Conservation (phyloP, 1,139 yeast genomes). For the Blastobotrys ciferrii region DNA sequence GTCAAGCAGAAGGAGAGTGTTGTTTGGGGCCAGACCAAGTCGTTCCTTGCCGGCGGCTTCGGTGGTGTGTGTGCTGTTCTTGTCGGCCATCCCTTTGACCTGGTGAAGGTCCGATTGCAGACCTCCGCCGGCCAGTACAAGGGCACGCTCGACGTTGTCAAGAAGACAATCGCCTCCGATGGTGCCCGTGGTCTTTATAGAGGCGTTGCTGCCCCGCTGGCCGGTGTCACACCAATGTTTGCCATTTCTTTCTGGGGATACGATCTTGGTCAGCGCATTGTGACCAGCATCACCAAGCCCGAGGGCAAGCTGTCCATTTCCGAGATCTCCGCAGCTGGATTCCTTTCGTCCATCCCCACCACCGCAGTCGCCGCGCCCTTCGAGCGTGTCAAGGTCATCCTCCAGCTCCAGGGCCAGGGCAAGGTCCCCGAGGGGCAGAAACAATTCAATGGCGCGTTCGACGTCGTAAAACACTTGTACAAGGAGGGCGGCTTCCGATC, state of each 20-base stretch:
- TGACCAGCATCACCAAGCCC: slow-evolving; percentile 44
- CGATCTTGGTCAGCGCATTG: slow-evolving; percentile 83
- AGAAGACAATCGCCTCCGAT: slow-evolving; percentile 64
- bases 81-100: slow-evolving; percentile 95
- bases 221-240: slow-evolving; percentile 97
- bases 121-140: slow-evolving; percentile 55
- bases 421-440: slow-evolving; percentile 34
- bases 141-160: slow-evolving; percentile 64
- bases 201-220: slow-evolving; percentile 84
- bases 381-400: slow-evolving; percentile 90
- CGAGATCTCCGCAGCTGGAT: slow-evolving; percentile 91
- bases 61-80: slow-evolving; percentile 83
- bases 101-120: slow-evolving; percentile 88
- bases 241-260: slow-evolving; percentile 99
- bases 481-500: slow-evolving; percentile 81
- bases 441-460: slow-evolving; percentile 49
- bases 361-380: slow-evolving; percentile 96
- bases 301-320: slow-evolving; percentile 53
- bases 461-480: slow-evolving; percentile 69
- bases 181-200: slow-evolving; percentile 79
- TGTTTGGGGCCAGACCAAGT: slow-evolving; percentile 53
- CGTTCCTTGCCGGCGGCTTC: slow-evolving; percentile 88
- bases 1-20: slow-evolving; percentile 22
- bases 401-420: slow-evolving; percentile 73
- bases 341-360: slow-evolving; percentile 90